Base-by-base conservation (phyloP, 2,329 filamentous ascomycete genomes). In the Dendrostoma leiphaemia region DNA sequence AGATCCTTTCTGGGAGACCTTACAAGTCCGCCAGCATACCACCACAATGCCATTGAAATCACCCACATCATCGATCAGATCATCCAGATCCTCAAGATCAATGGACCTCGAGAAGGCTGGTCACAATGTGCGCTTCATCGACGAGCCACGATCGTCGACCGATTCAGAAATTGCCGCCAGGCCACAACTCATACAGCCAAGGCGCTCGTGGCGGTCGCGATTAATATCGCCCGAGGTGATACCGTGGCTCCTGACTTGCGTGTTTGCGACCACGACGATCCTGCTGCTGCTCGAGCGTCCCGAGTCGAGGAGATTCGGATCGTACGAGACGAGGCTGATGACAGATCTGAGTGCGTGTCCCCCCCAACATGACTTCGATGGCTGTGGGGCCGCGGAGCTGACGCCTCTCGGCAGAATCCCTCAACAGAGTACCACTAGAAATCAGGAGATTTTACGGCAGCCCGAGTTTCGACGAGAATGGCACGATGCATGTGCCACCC, bases 181-280 rank as follows among this genome's bases (percentile, higher is more conserved):
- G 19, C 48, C 48, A 8, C 48, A 26, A 21, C 13, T 51, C 28
- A 15, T 51, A 17, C 48, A 34, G 28, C 48, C 48, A 21, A 34
- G 48, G 10, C 48, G 48, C 19, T 43, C 48, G 31, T 43, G 37
- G 37, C 29, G 48, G 28, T 43, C 37, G 37, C 40, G 48, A n/a
- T 35, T 51, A 26, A 51, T 51, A 32, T 51, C 48, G 38, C 48
- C 48, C 19, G 48, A 51, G 21, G 37, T 57, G 32, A 57, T 57
- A n/a, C 55, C 55, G 15, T 57, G 55, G 55, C 26, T 57, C 1
- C 38, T 57, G 37, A 52, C 55, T 6, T 51, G 55, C 31, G 35
- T 57, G 32, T 57, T 57, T 32, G 55, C 55, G 3, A 45, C 53
- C 26, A 57, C 55, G 6, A 55, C 51, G 12, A 55, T 57, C 21